Conservation (phyloP, 176 grass and related monocot genomes). For the Hsuehochloa calcarea region DNA sequence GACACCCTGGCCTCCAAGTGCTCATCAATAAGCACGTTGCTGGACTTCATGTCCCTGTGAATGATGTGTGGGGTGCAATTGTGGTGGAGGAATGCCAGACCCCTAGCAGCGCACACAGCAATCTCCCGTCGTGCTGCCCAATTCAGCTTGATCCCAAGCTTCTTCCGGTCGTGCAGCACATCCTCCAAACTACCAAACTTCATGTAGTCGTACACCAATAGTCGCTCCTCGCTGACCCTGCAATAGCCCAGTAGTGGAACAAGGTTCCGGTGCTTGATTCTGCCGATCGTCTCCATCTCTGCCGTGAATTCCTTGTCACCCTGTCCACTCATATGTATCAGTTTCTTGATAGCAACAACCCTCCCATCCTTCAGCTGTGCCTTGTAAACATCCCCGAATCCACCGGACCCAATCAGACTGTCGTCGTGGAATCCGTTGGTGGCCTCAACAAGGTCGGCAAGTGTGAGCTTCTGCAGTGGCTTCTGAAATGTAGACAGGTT, state of each 20-base stretch:
- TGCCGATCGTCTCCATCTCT: background rate
- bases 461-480: background rate
- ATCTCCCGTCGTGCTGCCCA: background rate
- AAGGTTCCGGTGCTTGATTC: background rate
- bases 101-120: background rate
- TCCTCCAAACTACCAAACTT: background rate
- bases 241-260: background rate
- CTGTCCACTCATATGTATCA: background rate
- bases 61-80: slow-evolving; percentile 60
- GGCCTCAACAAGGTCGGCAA: background rate
- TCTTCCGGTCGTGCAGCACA: background rate
- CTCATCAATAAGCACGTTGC: slow-evolving; percentile 61
- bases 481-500: background rate
- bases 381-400: background rate
- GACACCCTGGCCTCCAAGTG: slow-evolving; percentile 56
- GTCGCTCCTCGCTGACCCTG: background rate
- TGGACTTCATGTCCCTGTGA: slow-evolving; percentile 67
- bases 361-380: background rate
- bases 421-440: background rate
- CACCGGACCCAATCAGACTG: background rate
- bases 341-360: background rate
- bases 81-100: slow-evolving; percentile 62
- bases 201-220: background rate
- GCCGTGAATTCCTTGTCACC: background rate
- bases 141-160: background rate